Conservation (phyloP, 352 stramenopile species). For the Globisporangium spiculum region DNA sequence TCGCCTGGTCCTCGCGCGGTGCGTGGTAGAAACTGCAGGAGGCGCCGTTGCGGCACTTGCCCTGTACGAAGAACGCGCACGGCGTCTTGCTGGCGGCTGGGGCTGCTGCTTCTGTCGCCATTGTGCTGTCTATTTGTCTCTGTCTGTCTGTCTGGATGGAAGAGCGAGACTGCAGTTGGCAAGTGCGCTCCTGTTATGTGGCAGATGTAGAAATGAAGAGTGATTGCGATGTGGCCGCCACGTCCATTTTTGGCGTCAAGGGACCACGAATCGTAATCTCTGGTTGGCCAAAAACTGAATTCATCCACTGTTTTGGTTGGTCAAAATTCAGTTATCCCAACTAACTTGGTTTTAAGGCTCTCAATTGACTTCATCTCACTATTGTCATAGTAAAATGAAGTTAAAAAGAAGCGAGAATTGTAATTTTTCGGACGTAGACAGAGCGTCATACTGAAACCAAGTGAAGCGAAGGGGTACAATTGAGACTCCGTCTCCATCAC, state of each 20-base stretch:
- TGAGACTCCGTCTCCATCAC: not conserved
- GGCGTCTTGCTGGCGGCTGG: constrained; percentile 25
- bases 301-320: not conserved
- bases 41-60: constrained; percentile 69
- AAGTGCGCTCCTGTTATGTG: not conserved
- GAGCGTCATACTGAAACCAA: not conserved
- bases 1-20: constrained; percentile 30
- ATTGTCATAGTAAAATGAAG: not conserved
- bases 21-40: constrained; percentile 68
- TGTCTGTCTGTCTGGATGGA: not conserved
- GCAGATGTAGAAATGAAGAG: not conserved
- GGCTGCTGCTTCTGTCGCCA: not conserved
- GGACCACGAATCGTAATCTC: not conserved
- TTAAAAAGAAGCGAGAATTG: too few species aligned
- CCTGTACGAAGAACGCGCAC: constrained; percentile 65
- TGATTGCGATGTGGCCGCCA: not conserved
- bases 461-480: not conserved
- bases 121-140: not conserved
- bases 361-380: not conserved
- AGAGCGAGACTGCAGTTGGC: not conserved
- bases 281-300: not conserved
- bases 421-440: not conserved
- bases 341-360: not conserved
- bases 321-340: not conserved
- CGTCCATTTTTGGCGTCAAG: not conserved